Conservation (phyloP, 148 eudicot species). For the Vaccinium corymbosum region DNA sequence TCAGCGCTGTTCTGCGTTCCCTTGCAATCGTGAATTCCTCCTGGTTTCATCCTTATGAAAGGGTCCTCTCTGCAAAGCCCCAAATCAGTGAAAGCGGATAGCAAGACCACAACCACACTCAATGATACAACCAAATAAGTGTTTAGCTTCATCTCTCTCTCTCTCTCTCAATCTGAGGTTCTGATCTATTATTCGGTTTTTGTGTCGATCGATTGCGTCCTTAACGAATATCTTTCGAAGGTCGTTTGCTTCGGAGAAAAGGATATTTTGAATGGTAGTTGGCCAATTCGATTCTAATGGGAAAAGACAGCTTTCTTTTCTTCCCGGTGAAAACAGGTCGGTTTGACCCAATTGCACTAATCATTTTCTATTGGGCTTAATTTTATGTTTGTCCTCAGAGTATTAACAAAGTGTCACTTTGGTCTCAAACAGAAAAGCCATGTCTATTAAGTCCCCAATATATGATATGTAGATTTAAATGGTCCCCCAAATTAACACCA, state of each 20-base stretch:
- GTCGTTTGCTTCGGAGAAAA: not conserved
- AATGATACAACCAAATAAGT: not conserved
- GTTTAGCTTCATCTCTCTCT: slow-evolving; percentile 5
- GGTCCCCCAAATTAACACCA: too few relatives aligned
- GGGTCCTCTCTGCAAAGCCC: slow-evolving; percentile 39
- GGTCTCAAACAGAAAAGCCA: too few relatives aligned
- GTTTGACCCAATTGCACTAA: too few relatives aligned
- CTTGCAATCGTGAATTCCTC: slow-evolving; percentile 23
- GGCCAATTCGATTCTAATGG: not conserved
- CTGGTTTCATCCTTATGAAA: slow-evolving; percentile 35
- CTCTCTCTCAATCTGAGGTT: not conserved
- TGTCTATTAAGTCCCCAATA: too few relatives aligned
- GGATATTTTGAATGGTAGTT: not conserved
- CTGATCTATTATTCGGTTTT: not conserved
- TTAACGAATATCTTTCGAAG: not conserved
- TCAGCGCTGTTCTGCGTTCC: slow-evolving; percentile 24
- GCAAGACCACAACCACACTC: slow-evolving; percentile 10
- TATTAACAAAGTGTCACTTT: too few relatives aligned
- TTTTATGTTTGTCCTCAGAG: too few relatives aligned
- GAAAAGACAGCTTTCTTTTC: too few relatives aligned
- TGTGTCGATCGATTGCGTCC: not conserved
- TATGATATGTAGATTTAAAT: too few relatives aligned
- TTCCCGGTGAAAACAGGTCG: too few relatives aligned
- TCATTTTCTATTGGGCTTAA: too few relatives aligned
- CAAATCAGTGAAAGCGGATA: slow-evolving; percentile 22